Evolutionary conservation across 805 yeast species (phyloP).

Genomic region (Torulaspora indica): DNA sequence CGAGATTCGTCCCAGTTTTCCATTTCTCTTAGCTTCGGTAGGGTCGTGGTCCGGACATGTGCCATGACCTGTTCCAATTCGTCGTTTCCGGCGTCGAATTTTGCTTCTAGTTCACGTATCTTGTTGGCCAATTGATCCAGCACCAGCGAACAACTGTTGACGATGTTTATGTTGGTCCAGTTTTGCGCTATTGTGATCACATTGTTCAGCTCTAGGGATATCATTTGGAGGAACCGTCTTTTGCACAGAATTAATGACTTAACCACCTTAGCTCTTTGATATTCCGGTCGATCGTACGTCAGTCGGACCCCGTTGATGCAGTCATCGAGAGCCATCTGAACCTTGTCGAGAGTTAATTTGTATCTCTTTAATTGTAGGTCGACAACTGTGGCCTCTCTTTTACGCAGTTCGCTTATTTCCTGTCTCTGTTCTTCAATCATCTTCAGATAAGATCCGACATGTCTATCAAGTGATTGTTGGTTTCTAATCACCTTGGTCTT

Average conservation of each 20-base stretch:
- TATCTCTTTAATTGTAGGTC: constrained; percentile 38
- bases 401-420: constrained; percentile 64
- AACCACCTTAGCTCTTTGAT: constrained; percentile 42
- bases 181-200: constrained; percentile 21
- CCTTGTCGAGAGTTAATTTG: constrained; percentile 37
- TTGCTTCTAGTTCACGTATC: constrained; percentile 48
- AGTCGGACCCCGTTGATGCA: constrained; percentile 41
- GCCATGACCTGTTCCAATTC: constrained; percentile 47
- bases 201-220: constrained; percentile 39
- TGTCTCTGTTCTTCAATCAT: constrained; percentile 77
- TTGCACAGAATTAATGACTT: constrained; percentile 39
- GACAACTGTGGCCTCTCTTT: constrained; percentile 46
- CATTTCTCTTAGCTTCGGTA: constrained; percentile 46
- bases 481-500: constrained; percentile 75
- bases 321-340: constrained; percentile 40
- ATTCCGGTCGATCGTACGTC: constrained; percentile 40
- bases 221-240: constrained; percentile 40
- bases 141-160: constrained; percentile 26
- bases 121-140: constrained; percentile 39
- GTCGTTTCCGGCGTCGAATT: constrained; percentile 47
- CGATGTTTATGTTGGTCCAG: constrained; percentile 21
- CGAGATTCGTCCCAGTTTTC: constrained; percentile 49
- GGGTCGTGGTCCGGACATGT: constrained; percentile 41
- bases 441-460: constrained; percentile 77
- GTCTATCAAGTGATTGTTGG: constrained; percentile 69